Evolutionary conservation across 441 rosid genomes (phyloP), one percentile per base, ranked within the genome.

Genomic region (Pelargonium fulgidum): DNA sequence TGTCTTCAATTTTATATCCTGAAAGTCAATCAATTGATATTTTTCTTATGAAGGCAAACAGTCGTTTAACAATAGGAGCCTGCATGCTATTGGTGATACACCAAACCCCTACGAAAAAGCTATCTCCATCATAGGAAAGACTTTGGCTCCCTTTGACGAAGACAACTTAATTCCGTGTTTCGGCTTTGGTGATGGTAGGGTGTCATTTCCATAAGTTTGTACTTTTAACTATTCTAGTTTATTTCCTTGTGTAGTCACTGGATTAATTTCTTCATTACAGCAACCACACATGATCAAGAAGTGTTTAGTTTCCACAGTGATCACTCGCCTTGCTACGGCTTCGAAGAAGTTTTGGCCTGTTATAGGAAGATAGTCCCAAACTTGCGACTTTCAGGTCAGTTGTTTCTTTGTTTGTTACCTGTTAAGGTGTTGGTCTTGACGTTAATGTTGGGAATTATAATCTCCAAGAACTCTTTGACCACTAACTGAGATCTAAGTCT

Each of bases 141-240:
- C 98, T 8, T 69, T 92, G 73, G 86, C 96, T 71, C 89, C 96
- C 11, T 92, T 92, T 36, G 98, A 92, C 6, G 98, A 92, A 0
- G 98, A 92, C 73, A 84, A 89, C 79, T 77, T 92, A 39, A 86
- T 92, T 48, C 96, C 96, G 47, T 87, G 95, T 75, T 89, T 86
- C 59, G 98, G 96, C 70, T 92, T 92, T 77, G 98, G 96, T 36
- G 98, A 92, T 69, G 85, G 92, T 86, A 77, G 19, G 69, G 36
- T 65, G 73, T 69, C 33, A 69, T 76, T n/a, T 20, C 67, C 45
- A 9, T n/a, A 0, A 11, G 3, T 4, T 61, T 44, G 42, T 56
- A 19, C 52, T 12, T 9, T 3, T 63, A 11, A 41, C 14, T 8
- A 6, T 4, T 17, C 12, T 26, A 14, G n/a, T 70, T 33, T 29